Base-by-base conservation (phyloP, 1,284 basidiomycete genomes). In the Anthracocystis walkeri region DNA sequence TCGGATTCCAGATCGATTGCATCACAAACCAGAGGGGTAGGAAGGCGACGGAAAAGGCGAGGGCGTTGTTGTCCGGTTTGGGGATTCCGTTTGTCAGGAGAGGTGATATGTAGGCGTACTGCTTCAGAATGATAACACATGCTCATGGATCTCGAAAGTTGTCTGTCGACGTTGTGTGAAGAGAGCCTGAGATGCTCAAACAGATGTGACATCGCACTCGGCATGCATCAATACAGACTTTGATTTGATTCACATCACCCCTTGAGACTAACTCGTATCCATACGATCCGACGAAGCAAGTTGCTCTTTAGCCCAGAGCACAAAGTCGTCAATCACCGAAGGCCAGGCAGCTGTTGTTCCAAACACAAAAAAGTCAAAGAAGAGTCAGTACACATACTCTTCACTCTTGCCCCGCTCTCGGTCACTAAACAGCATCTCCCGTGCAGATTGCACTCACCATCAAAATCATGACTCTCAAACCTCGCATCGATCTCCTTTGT, bases 251-350 rank as follows among this genome's bases (percentile, higher is more conserved):
- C 20, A n/a, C 10, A 20, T n/a, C 12, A 20, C 18, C 27, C 16
- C 3, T 20, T 21, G 21, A 5, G 21, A 40, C 21, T 51, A 77
- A 45, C 63, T 73, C 1, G 75, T 77, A 54, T 81, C 78, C 79
- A 81, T 81, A 18, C 72, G 65, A 25, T 79, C 78, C n/a, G 54
- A 53, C 27, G 59, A 55, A 23, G 38, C 18, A 45, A 65, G 25
- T 29, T 77, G 52, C 16, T 73, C 68, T 50, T 66, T 68, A n/a
- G 77, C 83, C 82, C 82, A 84, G 25, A 71, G 40, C 6, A 93
- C 93, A 81, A 94, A 94, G 74, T 93, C 92, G 82, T 95, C 93
- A 75, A 95, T 93, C 38, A 91, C 89, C 42, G 92, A 93, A 3
- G 93, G 93, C 93, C 93, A 95, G 1, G 93, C 92, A 61, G 89